Evolutionary conservation across 2,329 filamentous ascomycete species (phyloP).

Genomic region (Tolypocladium sp.): DNA sequence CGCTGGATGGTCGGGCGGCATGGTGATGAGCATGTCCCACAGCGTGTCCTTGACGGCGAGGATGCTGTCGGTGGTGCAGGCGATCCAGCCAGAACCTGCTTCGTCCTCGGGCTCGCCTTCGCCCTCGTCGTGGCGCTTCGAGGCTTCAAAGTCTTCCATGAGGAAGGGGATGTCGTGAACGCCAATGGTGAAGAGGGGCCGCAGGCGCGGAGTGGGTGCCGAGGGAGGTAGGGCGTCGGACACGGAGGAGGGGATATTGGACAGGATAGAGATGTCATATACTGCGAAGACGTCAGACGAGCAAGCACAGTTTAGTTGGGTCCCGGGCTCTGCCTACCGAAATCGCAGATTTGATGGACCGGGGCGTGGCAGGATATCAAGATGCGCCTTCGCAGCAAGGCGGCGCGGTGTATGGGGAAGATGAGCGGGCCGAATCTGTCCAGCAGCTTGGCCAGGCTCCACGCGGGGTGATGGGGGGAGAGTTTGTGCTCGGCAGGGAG

Average conservation of each 20-base stretch:
- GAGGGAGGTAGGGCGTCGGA: conserved; percentile 57
- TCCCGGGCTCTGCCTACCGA: conserved; percentile 51
- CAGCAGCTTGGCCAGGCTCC: conserved; percentile 68
- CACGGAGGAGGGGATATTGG: conserved; percentile 72
- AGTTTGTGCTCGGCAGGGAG: conserved; percentile 55
- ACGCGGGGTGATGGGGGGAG: conserved; percentile 74
- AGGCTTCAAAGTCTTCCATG: conserved; percentile 46
- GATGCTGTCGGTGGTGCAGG: conserved; percentile 92
- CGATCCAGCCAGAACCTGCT: conserved; percentile 67
- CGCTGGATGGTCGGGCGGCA: conserved; percentile 56
- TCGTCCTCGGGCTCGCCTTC: conserved; percentile 33
- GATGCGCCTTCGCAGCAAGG: conserved; percentile 78
- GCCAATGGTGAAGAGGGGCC: conserved; percentile 85
- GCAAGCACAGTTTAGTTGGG: conserved; percentile 3
- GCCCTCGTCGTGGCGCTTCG: conserved; percentile 26
- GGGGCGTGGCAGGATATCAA: conserved; percentile 80
- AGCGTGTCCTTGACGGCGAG: conserved; percentile 76
- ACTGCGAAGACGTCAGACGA: conserved; percentile 42
- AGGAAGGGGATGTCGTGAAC: conserved; percentile 86
- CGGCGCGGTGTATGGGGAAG: conserved; percentile 83
- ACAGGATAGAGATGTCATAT: conserved; percentile 87
- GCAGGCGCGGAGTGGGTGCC: conserved; percentile 55
- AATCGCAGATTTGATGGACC: conserved; percentile 78
- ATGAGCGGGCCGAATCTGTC: conserved; percentile 83
- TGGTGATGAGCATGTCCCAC: conserved; percentile 81